Evolutionary conservation across 768 basidiomycete species (phyloP).

Genomic region (Infundibulicybe gibba): DNA sequence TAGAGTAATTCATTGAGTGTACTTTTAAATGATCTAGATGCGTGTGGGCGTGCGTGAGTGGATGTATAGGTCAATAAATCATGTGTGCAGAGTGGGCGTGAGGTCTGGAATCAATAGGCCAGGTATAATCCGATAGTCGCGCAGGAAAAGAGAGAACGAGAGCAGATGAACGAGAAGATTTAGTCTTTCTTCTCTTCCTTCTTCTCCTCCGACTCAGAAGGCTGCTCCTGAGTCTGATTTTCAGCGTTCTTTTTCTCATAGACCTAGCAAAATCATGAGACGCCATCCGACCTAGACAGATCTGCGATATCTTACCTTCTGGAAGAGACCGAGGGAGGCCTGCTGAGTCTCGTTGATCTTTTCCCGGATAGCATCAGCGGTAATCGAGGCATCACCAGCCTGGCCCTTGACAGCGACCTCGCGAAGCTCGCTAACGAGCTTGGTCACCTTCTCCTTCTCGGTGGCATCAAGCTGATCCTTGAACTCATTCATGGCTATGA

Average conservation of each 20-base stretch:
- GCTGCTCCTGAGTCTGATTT: constrained; percentile 44
- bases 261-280: constrained; percentile 32
- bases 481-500: constrained; percentile 89
- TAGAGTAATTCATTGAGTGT: too few species aligned
- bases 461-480: constrained; percentile 91
- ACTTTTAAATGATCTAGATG: too few species aligned
- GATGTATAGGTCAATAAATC: neutral
- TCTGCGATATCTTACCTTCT: constrained; percentile 53
- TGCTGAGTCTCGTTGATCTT: constrained; percentile 94
- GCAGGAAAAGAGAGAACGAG: constrained; percentile 2
- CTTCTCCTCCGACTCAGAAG: constrained; percentile 35
- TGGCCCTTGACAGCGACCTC: constrained; percentile 90
- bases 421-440: constrained; percentile 82
- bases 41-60: neutral
- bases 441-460: constrained; percentile 93
- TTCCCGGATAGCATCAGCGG: constrained; percentile 84
- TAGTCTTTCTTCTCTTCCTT: constrained; percentile 89
- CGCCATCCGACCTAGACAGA: neutral
- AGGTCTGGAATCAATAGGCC: neutral
- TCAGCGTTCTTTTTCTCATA: constrained; percentile 91
- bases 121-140: constrained; percentile 1
- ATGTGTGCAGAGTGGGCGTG: neutral
- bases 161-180: constrained; percentile 14
- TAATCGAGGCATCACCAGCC: constrained; percentile 75
- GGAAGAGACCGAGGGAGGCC: constrained; percentile 95